Percentiles rank a stretch among this genome's conserved stretches.
These are phyloP conservation scores for Rhodosorus marinus DNA, from an alignment of 23 red algal genomes.

Conservation along the genomic window DNA sequence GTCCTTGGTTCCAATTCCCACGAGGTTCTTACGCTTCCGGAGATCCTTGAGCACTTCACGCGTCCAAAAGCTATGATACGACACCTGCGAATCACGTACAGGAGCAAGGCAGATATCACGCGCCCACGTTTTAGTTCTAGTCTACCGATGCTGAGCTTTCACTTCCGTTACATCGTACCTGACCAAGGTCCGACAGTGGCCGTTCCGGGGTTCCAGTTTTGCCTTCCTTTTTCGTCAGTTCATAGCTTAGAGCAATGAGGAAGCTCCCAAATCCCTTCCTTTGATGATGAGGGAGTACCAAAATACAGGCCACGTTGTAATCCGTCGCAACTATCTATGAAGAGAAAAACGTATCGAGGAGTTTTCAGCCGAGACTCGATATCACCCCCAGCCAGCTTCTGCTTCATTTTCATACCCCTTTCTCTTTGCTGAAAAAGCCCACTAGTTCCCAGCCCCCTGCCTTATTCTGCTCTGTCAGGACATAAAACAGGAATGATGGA, in stretches of 20 bases:
- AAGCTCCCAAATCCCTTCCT: conserved; percentile 56
- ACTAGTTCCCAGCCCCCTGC: conserved; percentile 16
- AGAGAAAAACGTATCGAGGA: too few species aligned
- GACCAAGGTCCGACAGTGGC: conserved; percentile 60
- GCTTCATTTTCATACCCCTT: too few species aligned
- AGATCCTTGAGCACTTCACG: too few species aligned
- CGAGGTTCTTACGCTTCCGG: too few species aligned
- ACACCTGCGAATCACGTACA: too few species aligned
- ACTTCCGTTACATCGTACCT: conserved; percentile 42
- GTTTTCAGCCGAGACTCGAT: too few species aligned
- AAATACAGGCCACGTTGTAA: conserved; percentile 69
- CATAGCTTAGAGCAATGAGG: conserved; percentile 65
- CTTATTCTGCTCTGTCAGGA: conserved; percentile 18
- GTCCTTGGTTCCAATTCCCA: too few species aligned
- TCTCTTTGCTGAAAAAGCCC: conserved; percentile 76
- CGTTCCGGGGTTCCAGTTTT: conserved; percentile 48
- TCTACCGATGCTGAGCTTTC: too few species aligned
- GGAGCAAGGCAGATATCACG: too few species aligned
- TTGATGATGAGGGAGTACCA: conserved; percentile 62
- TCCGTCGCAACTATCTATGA: conserved; percentile 15
- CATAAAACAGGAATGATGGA: conserved; percentile 69
- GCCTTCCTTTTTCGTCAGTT: conserved; percentile 46
- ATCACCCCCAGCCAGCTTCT: too few species aligned
- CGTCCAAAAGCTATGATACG: too few species aligned
- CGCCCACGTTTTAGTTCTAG: too few species aligned